Conservation (phyloP, 2,329 filamentous ascomycete genomes). For the Calonectria pauciramosa region DNA sequence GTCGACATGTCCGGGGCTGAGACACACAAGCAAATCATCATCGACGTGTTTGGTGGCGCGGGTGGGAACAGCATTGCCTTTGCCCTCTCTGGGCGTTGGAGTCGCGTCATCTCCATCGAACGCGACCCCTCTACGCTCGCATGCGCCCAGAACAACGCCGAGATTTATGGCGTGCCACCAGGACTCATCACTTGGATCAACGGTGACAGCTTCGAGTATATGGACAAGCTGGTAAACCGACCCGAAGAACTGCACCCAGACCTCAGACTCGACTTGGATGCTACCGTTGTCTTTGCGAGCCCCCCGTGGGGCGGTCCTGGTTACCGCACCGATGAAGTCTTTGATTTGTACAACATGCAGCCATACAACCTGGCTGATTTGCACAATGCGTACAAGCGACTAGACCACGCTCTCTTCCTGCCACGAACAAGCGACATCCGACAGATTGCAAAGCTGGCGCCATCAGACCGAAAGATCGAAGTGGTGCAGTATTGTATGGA, state of each 20-base stretch:
- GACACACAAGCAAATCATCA: slow-evolving; percentile 73
- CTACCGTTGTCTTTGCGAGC: slow-evolving; percentile 68
- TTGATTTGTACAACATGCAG: slow-evolving; percentile 88
- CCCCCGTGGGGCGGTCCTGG: slow-evolving; percentile 73
- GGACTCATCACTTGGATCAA: slow-evolving; percentile 85
- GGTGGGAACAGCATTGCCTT: slow-evolving; percentile 98
- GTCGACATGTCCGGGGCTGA: slow-evolving; percentile 73
- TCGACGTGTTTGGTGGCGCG: slow-evolving; percentile 92
- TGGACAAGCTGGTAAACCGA: slow-evolving; percentile 61
- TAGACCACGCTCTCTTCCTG: slow-evolving; percentile 81
- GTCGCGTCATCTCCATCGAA: slow-evolving; percentile 89
- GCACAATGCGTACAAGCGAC: slow-evolving; percentile 70
- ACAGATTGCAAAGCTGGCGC: slow-evolving; percentile 76
- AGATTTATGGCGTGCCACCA: slow-evolving; percentile 82
- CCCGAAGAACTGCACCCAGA: slow-evolving; percentile 54
- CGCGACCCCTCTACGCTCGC: slow-evolving; percentile 83
- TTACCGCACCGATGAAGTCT: slow-evolving; percentile 75
- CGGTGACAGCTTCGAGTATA: slow-evolving; percentile 86
- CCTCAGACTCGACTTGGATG: slow-evolving; percentile 56
- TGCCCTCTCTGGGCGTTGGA: slow-evolving; percentile 83
- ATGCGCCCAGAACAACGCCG: slow-evolving; percentile 93
- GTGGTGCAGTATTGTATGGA: slow-evolving; percentile 93
- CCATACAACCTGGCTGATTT: slow-evolving; percentile 82
- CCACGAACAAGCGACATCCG: slow-evolving; percentile 87
- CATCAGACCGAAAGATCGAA: slow-evolving; percentile 70